Evolutionary conservation across 2,329 filamentous ascomycete species (phyloP), one percentile per base, ranked within the genome.

Genomic region (Talaromyces sp.): DNA sequence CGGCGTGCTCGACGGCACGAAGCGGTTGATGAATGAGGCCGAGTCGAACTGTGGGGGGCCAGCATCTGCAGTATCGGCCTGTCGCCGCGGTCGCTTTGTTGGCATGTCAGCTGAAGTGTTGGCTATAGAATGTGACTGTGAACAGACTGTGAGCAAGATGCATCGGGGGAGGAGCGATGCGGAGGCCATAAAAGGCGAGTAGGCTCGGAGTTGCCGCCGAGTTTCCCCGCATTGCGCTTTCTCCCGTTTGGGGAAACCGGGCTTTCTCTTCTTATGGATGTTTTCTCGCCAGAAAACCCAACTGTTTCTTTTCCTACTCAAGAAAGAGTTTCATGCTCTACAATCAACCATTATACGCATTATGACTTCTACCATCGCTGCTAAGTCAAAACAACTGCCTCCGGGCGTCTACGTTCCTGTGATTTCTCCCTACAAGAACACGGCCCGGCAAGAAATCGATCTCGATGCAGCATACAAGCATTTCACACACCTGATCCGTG

Each of bases 341-440:
- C 6, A 15, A 36, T 17, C 28, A 54, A 49, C 30, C 28, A 22
- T 36, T 1, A 59, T 36, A 17, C 17, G 44, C 57, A 62, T 7
- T 54, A 69, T 71, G 68, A 61, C 62, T 55, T 72, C 69, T 27
- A 72, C 60, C 0, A 72, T 76, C 32, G 66, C 73, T 13, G 30
- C 68, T 11, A 81, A 80, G 63, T 66, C 71, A 1, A 72, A 69
- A 53, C 72, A 73, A 4, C 70, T 81, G 2, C 79, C 80, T 0
- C 68, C 68, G 0, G 80, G 80, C 15, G 75, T 82, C 25, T 82
- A 80, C 66, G 79, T 77, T 32, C 80, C 80, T 0, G 78, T 81
- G 2, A 71, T 81, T 28, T 80, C 80, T 0, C 66, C 81, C 2
- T 82, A 80, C 70, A 76, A 79, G 58, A 65, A 74, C 54, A 74